These are phyloP conservation scores for Ganoderma boninense DNA, from an alignment of 1,284 basidiomycete species.

Conservation along the genomic window DNA sequence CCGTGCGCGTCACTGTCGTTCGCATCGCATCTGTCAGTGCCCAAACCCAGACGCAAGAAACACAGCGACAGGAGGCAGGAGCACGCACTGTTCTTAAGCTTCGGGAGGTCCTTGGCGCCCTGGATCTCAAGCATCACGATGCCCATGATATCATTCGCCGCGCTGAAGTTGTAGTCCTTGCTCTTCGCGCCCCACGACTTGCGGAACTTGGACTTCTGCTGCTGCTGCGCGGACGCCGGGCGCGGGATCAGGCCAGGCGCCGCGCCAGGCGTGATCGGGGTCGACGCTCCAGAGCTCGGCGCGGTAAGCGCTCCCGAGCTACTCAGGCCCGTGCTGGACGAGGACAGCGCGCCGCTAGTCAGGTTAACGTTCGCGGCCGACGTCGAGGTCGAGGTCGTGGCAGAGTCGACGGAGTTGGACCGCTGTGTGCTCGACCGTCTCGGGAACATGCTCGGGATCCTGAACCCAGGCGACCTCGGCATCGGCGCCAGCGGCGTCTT, in stretches of 20 bases:
- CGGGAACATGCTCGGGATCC: conserved; percentile 48
- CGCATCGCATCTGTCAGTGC: background rate
- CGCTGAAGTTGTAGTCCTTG: conserved; percentile 70
- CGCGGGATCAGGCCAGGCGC: conserved; percentile 19
- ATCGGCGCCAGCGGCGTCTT: conserved; percentile 38
- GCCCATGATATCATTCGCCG: conserved; percentile 84
- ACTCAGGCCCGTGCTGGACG: conserved; percentile 11
- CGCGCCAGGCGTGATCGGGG: conserved; percentile 18
- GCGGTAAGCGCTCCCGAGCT: conserved; percentile 16
- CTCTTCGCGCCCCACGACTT: conserved; percentile 47
- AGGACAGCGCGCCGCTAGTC: conserved; percentile 4
- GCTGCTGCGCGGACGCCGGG: conserved; percentile 14
- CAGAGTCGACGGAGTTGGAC: conserved; percentile 43
- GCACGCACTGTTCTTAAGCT: conserved; percentile 83
- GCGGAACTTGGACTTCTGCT: conserved; percentile 37
- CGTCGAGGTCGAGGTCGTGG: conserved; percentile 10
- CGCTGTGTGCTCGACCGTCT: conserved; percentile 45
- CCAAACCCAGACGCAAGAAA: background rate
- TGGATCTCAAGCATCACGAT: conserved; percentile 87
- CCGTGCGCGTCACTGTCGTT: conserved; percentile 76
- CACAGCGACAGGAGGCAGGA: conserved; percentile 3
- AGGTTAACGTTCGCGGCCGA: conserved; percentile 20
- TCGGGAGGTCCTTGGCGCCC: conserved; percentile 84
- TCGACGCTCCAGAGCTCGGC: conserved; percentile 24
- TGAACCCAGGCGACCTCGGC: conserved; percentile 38